Evolutionary conservation across 148 eudicot genomes (phyloP).

Genomic region (Cornus florida): DNA sequence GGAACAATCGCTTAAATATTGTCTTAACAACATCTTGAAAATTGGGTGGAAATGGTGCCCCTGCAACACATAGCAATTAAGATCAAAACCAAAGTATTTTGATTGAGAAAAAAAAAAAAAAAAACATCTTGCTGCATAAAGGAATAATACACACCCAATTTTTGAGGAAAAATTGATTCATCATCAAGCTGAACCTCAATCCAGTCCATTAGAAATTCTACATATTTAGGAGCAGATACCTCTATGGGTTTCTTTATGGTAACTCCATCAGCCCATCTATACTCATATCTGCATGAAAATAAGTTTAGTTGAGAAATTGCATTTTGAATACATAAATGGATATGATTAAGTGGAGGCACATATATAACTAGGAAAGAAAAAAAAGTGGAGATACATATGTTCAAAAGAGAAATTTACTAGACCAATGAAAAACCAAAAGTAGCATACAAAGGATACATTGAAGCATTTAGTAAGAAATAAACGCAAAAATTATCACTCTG

Average conservation of each 20-base stretch:
- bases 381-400: neutral
- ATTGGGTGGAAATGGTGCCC: slow-evolving; percentile 43
- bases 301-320: neutral
- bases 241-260: slow-evolving; percentile 46
- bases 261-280: slow-evolving; percentile 54
- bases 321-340: neutral
- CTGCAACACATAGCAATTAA: slow-evolving; percentile 15
- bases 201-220: slow-evolving; percentile 49
- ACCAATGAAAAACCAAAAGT: neutral
- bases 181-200: slow-evolving; percentile 47
- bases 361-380: neutral
- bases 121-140: neutral
- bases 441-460: too few species aligned
- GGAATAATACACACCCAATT: slow-evolving; percentile 24
- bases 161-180: slow-evolving; percentile 42
- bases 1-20: slow-evolving; percentile 43
- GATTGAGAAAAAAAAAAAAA: neutral
- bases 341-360: neutral
- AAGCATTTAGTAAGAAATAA: too few species aligned
- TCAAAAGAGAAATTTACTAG: neutral
- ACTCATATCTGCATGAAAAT: slow-evolving; percentile 32
- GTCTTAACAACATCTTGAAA: slow-evolving; percentile 44
- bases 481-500: too few species aligned
- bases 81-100: neutral
- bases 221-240: slow-evolving; percentile 48